Conservation (phyloP, 2,329 filamentous ascomycete genomes). For the Fusarium buxicola region DNA sequence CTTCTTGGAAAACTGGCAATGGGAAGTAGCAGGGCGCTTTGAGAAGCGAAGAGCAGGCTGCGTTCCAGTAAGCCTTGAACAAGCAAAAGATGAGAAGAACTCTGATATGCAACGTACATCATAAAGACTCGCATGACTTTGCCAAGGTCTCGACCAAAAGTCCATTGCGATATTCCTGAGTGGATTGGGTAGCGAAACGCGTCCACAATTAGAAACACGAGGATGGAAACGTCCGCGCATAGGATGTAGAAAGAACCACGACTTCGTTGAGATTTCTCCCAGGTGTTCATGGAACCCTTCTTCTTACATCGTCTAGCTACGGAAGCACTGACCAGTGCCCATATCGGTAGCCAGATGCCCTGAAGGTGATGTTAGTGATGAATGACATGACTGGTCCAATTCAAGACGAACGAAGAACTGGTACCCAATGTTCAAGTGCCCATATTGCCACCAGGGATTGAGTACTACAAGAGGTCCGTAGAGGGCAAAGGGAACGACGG, state of each 20-base stretch:
- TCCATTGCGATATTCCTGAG: slow-evolving; percentile 6
- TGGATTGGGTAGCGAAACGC: slow-evolving; percentile 17
- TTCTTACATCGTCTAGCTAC: background rate
- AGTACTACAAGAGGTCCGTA: slow-evolving; percentile 4
- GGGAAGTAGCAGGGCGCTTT: background rate
- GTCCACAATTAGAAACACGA: slow-evolving; percentile 11
- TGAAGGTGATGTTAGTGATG: rapidly evolving
- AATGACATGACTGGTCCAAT: rapidly evolving
- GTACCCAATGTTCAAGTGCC: slow-evolving; percentile 2
- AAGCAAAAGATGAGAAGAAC: rapidly evolving
- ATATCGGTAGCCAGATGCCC: slow-evolving; percentile 24
- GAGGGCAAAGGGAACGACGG: background rate
- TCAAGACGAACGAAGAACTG: slow-evolving; percentile 8
- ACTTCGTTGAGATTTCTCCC: background rate
- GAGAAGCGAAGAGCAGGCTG: slow-evolving; percentile 1
- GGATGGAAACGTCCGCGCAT: slow-evolving; percentile 8
- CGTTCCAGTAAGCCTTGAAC: background rate
- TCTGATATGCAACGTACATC: slow-evolving; percentile 18
- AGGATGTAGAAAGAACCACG: slow-evolving; percentile 23
- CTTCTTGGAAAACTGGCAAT: slow-evolving; percentile 9
- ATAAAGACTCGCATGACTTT: slow-evolving; percentile 24
- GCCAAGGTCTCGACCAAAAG: slow-evolving; percentile 2
- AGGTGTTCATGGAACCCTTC: background rate
- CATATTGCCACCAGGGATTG: slow-evolving; percentile 1
- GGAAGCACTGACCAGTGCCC: slow-evolving; percentile 12